These are phyloP conservation scores for Podospora appendiculata DNA, from an alignment of 495 filamentous ascomycete genomes.

Conservation along the genomic window DNA sequence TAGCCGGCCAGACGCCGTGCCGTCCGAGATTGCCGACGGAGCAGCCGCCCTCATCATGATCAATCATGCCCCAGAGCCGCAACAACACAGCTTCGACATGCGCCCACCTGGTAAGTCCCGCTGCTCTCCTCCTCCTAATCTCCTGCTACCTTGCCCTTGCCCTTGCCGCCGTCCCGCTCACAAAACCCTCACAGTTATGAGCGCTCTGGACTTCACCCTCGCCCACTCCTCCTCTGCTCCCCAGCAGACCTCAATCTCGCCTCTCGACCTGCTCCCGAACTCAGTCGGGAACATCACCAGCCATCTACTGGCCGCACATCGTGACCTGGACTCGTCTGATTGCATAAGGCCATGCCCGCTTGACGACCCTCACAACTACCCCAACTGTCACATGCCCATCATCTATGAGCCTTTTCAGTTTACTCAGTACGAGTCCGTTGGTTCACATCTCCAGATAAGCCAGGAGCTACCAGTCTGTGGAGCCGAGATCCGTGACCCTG, in stretches of 20 bases:
- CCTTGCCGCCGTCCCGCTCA: slow-evolving; percentile 1
- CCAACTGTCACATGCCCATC: slow-evolving; percentile 19
- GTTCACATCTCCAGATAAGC: slow-evolving; percentile 7
- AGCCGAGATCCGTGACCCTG: slow-evolving; percentile 16
- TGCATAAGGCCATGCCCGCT: slow-evolving; percentile 21
- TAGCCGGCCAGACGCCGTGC: slow-evolving; percentile 5
- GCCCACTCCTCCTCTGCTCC: slow-evolving; percentile 1
- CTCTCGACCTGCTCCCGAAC: slow-evolving; percentile 6
- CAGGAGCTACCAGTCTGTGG: slow-evolving; percentile 21
- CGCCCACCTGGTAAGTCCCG: slow-evolving; percentile 6
- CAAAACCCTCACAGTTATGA: slow-evolving; percentile 2
- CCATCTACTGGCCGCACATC: slow-evolving; percentile 19
- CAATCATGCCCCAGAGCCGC: slow-evolving; percentile 17
- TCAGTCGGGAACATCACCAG: slow-evolving; percentile 18
- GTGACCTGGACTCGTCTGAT: slow-evolving; percentile 8
- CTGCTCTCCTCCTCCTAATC: background rate
- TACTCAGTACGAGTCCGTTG: slow-evolving; percentile 9
- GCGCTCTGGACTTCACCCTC: slow-evolving; percentile 9
- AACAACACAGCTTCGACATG: slow-evolving; percentile 5
- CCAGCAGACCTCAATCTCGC: slow-evolving; percentile 6
- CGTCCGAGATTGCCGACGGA: slow-evolving; percentile 18
- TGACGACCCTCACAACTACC: slow-evolving; percentile 20
- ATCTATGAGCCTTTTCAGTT: slow-evolving; percentile 10
- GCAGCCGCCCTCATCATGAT: slow-evolving; percentile 29
- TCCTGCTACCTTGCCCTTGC: too few species aligned